These are phyloP conservation scores for Ustilago curta DNA, from an alignment of 1,284 basidiomycete genomes.

Conservation along the genomic window DNA sequence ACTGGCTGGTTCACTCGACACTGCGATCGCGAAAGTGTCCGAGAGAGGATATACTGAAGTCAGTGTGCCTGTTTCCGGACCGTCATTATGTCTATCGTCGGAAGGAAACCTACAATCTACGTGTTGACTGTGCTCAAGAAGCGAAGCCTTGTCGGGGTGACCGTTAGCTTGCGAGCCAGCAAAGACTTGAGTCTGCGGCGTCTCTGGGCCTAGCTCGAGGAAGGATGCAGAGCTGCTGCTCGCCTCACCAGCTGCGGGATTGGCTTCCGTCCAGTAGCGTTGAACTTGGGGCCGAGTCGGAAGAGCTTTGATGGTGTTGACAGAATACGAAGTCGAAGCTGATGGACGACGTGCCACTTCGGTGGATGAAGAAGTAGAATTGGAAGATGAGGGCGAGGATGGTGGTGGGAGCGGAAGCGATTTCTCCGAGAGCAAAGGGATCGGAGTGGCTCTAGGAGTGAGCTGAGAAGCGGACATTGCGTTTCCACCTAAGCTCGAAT, in stretches of 20 bases:
- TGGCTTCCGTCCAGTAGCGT: conserved; percentile 25
- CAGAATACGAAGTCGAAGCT: conserved; percentile 7
- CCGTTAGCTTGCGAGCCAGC: neutral
- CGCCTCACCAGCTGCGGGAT: neutral
- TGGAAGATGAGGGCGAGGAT: conserved; percentile 6
- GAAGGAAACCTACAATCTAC: conserved; percentile 17
- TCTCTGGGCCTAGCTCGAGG: conserved; percentile 11
- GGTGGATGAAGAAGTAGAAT: neutral
- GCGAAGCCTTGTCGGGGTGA: neutral
- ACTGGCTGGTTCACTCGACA: neutral
- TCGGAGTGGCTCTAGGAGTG: conserved; percentile 29
- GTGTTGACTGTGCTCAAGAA: conserved; percentile 1
- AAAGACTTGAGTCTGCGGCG: conserved; percentile 13
- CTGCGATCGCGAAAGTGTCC: neutral
- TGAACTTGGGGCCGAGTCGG: conserved; percentile 20
- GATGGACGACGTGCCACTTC: neutral
- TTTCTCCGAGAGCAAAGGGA: conserved; percentile 33
- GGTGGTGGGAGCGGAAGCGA: conserved; percentile 29
- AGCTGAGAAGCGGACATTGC: conserved; percentile 43
- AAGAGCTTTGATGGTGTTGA: conserved; percentile 30
- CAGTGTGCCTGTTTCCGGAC: neutral
- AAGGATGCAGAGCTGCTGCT: conserved; percentile 15
- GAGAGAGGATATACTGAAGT: neutral
- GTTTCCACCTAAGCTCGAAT: conserved; percentile 1
- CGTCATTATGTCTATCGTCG: neutral